A percentile compares a stretch with the other conserved stretches of the same genome.
Conservation (phyloP, 169 alveolate genomes). For the Eimeria maxima region DNA sequence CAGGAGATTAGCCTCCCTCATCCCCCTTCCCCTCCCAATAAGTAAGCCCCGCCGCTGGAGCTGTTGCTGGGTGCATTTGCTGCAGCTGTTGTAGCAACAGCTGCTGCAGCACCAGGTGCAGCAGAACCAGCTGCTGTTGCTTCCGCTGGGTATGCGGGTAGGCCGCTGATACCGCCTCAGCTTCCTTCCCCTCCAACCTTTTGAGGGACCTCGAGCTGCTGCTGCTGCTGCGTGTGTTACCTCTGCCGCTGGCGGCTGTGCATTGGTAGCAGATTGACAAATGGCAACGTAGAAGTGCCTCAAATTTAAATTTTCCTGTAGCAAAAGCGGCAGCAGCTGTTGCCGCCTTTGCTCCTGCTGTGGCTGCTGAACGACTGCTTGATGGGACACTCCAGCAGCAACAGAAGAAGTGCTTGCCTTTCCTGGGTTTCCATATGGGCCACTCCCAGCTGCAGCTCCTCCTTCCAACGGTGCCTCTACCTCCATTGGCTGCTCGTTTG, state of each 20-base stretch:
- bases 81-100: constrained; percentile 35
- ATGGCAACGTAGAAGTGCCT: not conserved
- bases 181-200: not conserved
- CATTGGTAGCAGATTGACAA: not conserved
- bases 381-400: not conserved
- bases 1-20: not conserved
- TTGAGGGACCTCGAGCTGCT: not conserved
- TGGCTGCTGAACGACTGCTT: constrained; percentile 11
- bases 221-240: not conserved
- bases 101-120: constrained; percentile 13
- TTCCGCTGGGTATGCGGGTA: not conserved
- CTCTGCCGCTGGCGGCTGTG: not conserved
- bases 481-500: not conserved
- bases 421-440: no score
- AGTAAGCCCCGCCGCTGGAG: not conserved
- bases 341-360: constrained; percentile 26
- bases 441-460: not conserved
- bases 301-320: not conserved
- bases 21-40: not conserved
- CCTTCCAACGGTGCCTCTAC: not conserved
- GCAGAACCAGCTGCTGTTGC: not conserved
- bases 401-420: not conserved
- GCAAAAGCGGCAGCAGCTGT: constrained; percentile 26
- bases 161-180: constrained; percentile 8
- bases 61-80: not conserved